phyloP scores from a whole-genome alignment of 495 filamentous ascomycete species.

The Amphirosellinia nigrospora region DNA sequence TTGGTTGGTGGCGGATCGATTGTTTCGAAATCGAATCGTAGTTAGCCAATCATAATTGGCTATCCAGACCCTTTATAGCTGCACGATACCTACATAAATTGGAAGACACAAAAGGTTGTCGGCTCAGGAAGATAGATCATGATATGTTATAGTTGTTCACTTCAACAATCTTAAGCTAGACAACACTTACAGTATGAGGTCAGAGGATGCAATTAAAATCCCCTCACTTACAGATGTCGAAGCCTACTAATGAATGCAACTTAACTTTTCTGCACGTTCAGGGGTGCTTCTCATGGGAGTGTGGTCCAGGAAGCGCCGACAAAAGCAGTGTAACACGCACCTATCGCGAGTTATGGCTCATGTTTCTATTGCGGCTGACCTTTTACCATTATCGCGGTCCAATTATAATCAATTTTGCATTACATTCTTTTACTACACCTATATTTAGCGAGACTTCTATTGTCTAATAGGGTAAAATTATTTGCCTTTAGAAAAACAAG shows the following conservation, averaged over 20 bases:
- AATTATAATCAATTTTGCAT: neutral
- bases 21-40: neutral
- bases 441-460: neutral
- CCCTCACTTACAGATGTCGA: neutral
- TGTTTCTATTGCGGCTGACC: neutral
- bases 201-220: neutral
- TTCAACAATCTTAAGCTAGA: neutral
- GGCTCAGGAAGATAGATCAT: neutral
- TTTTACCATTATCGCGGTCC: neutral
- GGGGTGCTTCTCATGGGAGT: neutral
- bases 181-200: neutral
- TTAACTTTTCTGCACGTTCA: neutral
- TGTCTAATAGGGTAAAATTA: neutral
- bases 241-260: neutral
- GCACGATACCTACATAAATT: neutral
- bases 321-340: neutral
- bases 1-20: conserved; percentile 11
- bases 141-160: neutral
- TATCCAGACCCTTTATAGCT: neutral
- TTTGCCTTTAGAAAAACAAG: neutral
- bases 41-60: neutral
- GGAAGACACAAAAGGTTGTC: neutral
- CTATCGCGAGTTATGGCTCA: neutral
- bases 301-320: neutral
- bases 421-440: neutral